Percentiles rank a stretch among this genome's conserved stretches.
These are phyloP conservation scores for Fusarium sacchari DNA, from an alignment of 2,329 filamentous ascomycete genomes.

Conservation along the genomic window DNA sequence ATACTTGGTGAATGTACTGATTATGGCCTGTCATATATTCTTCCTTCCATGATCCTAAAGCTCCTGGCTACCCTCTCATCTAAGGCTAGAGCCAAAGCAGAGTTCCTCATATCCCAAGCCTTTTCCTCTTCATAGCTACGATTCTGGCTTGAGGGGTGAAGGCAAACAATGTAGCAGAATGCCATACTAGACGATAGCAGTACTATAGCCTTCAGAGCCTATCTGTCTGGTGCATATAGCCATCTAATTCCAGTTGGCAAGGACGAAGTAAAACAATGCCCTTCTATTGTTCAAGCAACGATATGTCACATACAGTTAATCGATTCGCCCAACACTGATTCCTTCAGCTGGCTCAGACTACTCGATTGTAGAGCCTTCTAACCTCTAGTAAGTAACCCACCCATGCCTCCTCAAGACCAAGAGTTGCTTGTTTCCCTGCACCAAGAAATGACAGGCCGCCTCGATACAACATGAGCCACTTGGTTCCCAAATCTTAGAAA, in stretches of 20 bases:
- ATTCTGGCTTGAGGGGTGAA: not conserved
- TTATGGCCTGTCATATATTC: not conserved
- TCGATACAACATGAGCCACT: conserved; percentile 22
- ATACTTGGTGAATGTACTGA: not conserved
- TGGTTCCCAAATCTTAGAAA: conserved; percentile 13
- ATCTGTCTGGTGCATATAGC: not conserved
- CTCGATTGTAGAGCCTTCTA: conserved; percentile 32
- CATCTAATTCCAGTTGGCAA: not conserved
- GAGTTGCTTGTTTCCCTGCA: conserved; percentile 13
- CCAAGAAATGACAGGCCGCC: conserved; percentile 6
- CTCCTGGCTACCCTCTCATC: too few species aligned
- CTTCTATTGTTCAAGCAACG: conserved; percentile 11
- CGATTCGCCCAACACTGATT: not conserved
- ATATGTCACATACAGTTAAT: conserved; percentile 17
- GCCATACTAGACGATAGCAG: too few species aligned
- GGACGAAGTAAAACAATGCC: not conserved
- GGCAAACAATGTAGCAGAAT: not conserved
- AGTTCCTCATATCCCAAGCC: not conserved
- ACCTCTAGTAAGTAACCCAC: conserved; percentile 37
- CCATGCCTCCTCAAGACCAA: conserved; percentile 15
- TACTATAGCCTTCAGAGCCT: not conserved
- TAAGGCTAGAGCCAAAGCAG: not conserved
- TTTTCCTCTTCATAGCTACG: not conserved
- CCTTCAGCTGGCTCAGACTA: conserved; percentile 21
- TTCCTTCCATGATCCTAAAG: not conserved